Base-by-base conservation (phyloP, 2,329 filamentous ascomycete species). In the Alternaria solani region DNA sequence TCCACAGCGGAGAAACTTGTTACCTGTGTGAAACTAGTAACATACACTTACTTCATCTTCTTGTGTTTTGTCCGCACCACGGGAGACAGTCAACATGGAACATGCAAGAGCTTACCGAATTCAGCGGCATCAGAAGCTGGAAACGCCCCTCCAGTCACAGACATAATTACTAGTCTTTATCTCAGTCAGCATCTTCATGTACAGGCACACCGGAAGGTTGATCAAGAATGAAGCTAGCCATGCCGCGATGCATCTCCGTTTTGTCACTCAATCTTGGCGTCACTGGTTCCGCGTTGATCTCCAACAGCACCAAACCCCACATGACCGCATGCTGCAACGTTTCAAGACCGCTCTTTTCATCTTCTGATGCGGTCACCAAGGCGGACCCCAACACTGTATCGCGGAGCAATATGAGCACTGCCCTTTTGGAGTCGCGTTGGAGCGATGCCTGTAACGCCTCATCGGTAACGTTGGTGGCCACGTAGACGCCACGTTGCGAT, bases 401-500 rank as follows among this genome's bases (percentile, higher is more conserved):
- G 7, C 2, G 16, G 14, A 38, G 16, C 16, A 38, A 9, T 8
- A 38, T 38, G 16, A 38, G 34, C 6, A 38, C 34, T 38, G 0
- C 16, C 16, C 0, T 38, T 1, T 38, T 38, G 0, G 34, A n/a
- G 0, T 38, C 16, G 16, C 16, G 34, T 38, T 38, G 2, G 34
- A 38, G 34, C 34, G 34, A 18, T 38, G 3, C 3, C n/a, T 0
- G 34, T 38, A 38, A 8, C 7, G 0, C 34, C 16, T 38, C 34
- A 0, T n/a, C 16, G 1, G 16, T 38, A 6, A 38, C 7, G 2
- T 16, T 4, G 7, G 1, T 2, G 1, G 34, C 34, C 16, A 38
- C 34, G 0, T 38, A 38, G 0, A 38, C 34, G 34, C n/a, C 34
- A 0, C 34, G 34, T 38, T 38, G 12, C 3, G 34, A 38, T 8